Conservation (phyloP, 2,329 filamentous ascomycete genomes). For the Phaeophleospora eucalypticola region DNA sequence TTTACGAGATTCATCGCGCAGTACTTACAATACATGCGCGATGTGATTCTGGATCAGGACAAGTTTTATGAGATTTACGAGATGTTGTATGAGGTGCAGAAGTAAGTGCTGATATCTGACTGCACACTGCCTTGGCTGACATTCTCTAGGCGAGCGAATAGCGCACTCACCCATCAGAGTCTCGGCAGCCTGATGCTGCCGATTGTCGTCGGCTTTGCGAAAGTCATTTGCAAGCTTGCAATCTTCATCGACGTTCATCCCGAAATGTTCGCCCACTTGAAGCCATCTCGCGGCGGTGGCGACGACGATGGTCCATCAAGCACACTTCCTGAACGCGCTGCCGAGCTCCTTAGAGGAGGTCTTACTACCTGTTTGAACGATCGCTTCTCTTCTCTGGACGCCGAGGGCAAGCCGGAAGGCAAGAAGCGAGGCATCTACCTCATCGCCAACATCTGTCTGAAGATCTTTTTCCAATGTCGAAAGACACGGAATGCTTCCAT, state of each 20-base stretch:
- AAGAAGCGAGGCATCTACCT: constrained; percentile 86
- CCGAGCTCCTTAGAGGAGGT: constrained; percentile 83
- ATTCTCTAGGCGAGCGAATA: constrained; percentile 60
- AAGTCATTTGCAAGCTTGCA: constrained; percentile 74
- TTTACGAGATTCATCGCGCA: constrained; percentile 76
- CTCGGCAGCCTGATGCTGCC: constrained; percentile 79
- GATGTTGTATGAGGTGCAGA: constrained; percentile 67
- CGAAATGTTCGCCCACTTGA: constrained; percentile 65
- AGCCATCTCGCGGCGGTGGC: constrained; percentile 29
- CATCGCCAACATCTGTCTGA: constrained; percentile 85
- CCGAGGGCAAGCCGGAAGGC: constrained; percentile 65
- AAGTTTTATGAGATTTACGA: constrained; percentile 73
- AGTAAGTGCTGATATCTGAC: too few species aligned
- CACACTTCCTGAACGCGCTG: constrained; percentile 80
- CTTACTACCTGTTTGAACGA: constrained; percentile 89
- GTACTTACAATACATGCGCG: constrained; percentile 76
- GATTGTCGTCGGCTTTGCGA: constrained; percentile 76
- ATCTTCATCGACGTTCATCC: constrained; percentile 79
- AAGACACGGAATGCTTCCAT: constrained; percentile 81
- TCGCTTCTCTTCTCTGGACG: constrained; percentile 56
- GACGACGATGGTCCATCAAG: constrained; percentile 61
- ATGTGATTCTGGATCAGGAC: constrained; percentile 72
- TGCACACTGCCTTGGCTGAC: too few species aligned
- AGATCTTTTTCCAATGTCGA: constrained; percentile 80
- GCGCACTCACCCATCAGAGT: constrained; percentile 72